These are phyloP conservation scores for Fusarium acutatum DNA, from an alignment of 2,329 filamentous ascomycete species.

Conservation along the genomic window DNA sequence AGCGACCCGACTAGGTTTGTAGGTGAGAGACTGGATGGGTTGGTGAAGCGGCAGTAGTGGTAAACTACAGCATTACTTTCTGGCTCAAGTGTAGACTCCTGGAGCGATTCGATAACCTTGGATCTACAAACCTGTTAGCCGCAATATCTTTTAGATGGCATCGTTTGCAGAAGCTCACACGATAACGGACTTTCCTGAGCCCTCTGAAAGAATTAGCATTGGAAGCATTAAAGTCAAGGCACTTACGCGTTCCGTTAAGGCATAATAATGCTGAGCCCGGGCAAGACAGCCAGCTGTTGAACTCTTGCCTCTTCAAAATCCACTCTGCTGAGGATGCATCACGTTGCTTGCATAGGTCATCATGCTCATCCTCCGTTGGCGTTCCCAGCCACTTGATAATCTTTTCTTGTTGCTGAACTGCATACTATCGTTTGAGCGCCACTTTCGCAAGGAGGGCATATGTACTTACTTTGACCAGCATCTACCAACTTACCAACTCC, in stretches of 20 bases:
- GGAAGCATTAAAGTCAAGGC: rapidly evolving
- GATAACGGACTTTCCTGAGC: not conserved
- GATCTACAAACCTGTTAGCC: not conserved
- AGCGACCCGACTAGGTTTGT: not conserved
- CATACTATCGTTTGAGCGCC: rapidly evolving
- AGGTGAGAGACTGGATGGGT: not conserved
- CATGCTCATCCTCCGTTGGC: not conserved
- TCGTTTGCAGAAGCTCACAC: rapidly evolving
- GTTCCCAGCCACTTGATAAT: not conserved
- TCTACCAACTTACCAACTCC: rapidly evolving
- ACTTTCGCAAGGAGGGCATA: rapidly evolving
- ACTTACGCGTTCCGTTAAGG: not conserved
- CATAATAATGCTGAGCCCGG: not conserved
- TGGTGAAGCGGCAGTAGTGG: not conserved
- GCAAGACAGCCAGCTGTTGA: not conserved
- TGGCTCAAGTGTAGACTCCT: not conserved
- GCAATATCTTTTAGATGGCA: rapidly evolving
- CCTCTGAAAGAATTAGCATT: not conserved
- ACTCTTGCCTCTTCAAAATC: not conserved
- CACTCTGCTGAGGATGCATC: not conserved
- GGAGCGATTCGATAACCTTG: not conserved
- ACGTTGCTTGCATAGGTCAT: not conserved
- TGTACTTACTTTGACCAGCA: not conserved
- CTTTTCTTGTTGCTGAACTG: not conserved
- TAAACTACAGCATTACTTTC: not conserved